These are phyloP conservation scores for Syzygium aromaticum DNA, from an alignment of 345 rosid species.

Conservation along the genomic window DNA sequence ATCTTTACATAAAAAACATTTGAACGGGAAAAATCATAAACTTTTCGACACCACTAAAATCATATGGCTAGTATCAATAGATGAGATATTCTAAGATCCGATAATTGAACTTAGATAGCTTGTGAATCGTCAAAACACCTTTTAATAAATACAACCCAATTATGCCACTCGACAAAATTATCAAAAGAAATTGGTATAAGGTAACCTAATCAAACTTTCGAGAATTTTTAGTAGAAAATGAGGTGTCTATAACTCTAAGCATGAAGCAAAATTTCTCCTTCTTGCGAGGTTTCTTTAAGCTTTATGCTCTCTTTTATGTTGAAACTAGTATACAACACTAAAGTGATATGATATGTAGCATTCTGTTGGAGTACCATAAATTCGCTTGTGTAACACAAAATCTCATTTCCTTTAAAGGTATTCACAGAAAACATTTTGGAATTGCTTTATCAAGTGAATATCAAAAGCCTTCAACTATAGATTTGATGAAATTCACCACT, in stretches of 20 bases:
- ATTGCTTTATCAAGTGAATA: neutral
- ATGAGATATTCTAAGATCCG: neutral
- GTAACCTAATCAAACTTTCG: neutral
- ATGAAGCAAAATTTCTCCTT: neutral
- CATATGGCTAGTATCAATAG: neutral
- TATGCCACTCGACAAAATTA: neutral
- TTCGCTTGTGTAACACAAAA: neutral
- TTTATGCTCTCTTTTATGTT: neutral
- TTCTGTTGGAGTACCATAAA: neutral
- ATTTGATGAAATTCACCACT: neutral
- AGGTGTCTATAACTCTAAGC: neutral
- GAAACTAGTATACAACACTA: neutral
- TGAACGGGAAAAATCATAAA: neutral
- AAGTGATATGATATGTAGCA: neutral
- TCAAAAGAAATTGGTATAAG: neutral
- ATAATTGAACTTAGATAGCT: neutral
- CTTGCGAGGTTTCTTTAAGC: neutral
- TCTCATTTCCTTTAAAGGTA: neutral
- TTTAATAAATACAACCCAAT: neutral
- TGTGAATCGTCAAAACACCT: neutral
- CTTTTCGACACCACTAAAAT: neutral
- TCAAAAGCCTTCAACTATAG: neutral
- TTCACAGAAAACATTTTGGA: neutral
- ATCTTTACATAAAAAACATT: neutral
- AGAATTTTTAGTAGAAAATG: neutral